Evolutionary conservation across 2,329 filamentous ascomycete genomes (phyloP).

Genomic region (Colletotrichum aenigma): DNA sequence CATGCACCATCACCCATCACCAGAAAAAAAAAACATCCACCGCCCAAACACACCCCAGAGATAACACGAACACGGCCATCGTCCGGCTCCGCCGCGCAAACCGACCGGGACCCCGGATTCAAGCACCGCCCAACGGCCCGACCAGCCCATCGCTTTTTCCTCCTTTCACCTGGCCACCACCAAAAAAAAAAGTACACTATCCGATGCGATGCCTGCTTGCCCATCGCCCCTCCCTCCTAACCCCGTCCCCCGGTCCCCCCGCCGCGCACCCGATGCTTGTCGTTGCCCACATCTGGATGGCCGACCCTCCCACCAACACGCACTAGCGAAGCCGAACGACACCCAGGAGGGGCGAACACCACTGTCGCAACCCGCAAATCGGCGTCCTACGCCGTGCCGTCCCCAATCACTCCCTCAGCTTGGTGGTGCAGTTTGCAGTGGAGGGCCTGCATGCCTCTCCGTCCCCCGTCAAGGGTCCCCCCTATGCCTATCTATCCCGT

Average conservation of each 20-base stretch:
- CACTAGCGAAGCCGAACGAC: not conserved
- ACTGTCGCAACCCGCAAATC: not conserved
- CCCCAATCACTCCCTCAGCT: not conserved
- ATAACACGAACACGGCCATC: not conserved
- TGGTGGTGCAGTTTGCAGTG: not conserved
- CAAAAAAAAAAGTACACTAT: not conserved
- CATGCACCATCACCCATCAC: not conserved
- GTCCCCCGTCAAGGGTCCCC: not conserved
- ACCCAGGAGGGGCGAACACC: not conserved
- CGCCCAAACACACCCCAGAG: not conserved
- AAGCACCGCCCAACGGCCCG: not conserved
- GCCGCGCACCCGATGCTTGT: not conserved
- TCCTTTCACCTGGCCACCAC: not conserved
- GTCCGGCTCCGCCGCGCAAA: not conserved
- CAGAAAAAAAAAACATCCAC: not conserved
- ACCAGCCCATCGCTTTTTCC: not conserved
- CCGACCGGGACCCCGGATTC: constrained; percentile 5
- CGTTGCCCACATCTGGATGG: not conserved
- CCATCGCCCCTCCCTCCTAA: not conserved
- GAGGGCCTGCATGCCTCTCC: not conserved
- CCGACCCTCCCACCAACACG: not conserved
- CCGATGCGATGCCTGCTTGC: not conserved
- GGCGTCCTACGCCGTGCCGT: not conserved
- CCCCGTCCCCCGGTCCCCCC: not conserved
- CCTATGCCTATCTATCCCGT: not conserved